These are phyloP conservation scores for Stagonosporopsis chrysanthemi DNA, from an alignment of 2,329 filamentous ascomycete genomes.

Conservation along the genomic window DNA sequence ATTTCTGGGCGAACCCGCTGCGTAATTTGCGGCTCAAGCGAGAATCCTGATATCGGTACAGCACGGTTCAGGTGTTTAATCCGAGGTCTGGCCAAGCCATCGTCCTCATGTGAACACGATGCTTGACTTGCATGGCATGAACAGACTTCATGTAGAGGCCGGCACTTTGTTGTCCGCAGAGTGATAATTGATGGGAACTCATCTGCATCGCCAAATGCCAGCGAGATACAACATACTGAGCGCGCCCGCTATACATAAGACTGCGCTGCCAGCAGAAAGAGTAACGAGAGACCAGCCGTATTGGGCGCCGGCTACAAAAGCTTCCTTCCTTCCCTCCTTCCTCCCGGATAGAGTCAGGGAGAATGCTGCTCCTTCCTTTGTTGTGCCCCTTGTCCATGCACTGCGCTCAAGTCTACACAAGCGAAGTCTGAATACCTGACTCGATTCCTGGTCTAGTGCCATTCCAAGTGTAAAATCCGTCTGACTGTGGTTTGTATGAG, in stretches of 20 bases:
- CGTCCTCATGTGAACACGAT: not conserved
- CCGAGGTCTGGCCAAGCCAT: not conserved
- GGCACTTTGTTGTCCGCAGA: not conserved
- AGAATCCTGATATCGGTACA: conserved; percentile 3
- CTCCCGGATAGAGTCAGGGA: no score
- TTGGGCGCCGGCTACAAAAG: not conserved
- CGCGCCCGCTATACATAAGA: no score
- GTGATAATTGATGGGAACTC: not conserved
- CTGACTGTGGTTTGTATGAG: not conserved
- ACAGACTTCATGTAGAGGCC: not conserved
- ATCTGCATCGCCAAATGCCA: no score
- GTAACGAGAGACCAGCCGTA: no score
- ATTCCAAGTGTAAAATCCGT: not conserved
- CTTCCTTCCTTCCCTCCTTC: not conserved
- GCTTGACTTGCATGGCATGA: not conserved
- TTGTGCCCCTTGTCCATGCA: not conserved
- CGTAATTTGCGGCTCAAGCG: conserved; percentile 13
- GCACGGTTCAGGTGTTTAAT: not conserved
- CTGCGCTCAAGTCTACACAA: not conserved
- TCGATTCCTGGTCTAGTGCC: not conserved
- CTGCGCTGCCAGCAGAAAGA: no score
- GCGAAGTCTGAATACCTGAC: not conserved
- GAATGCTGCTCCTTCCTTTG: not conserved
- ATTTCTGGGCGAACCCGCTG: conserved; percentile 17
- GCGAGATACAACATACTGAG: no score